These are phyloP conservation scores for Neltuma alba DNA, from an alignment of 306 rosid species.

Conservation along the genomic window DNA sequence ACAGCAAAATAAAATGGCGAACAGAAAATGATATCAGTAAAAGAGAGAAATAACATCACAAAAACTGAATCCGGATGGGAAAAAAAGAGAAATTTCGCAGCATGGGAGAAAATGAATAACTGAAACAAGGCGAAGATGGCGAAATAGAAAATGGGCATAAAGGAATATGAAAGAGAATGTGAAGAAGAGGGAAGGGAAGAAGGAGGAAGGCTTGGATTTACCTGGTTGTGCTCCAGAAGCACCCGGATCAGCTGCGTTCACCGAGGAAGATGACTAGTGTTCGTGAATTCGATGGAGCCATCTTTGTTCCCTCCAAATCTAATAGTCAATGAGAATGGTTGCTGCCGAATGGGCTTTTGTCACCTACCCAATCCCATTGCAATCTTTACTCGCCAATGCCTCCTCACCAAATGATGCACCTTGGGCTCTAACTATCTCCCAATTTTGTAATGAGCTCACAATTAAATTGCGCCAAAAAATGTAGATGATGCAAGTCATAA, in stretches of 20 bases:
- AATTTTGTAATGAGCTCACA: background rate
- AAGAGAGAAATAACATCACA: background rate
- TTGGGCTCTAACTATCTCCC: background rate
- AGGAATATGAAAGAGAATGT: background rate
- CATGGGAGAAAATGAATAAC: background rate
- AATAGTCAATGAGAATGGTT: background rate
- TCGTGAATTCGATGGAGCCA: background rate
- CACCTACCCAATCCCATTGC: background rate
- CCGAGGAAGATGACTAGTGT: background rate
- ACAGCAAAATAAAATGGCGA: background rate
- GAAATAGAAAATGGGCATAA: background rate
- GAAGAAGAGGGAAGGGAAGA: background rate
- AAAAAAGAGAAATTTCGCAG: background rate
- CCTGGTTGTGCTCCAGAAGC: background rate
- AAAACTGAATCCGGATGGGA: background rate
- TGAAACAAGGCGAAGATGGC: background rate
- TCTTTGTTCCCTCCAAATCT: constrained; percentile 3
- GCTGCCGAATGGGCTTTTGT: background rate
- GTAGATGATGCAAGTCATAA: no score
- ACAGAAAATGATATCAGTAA: background rate
- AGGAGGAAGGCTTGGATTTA: background rate
- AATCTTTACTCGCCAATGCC: background rate
- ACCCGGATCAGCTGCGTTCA: background rate
- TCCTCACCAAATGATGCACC: background rate
- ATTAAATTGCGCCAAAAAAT: no score